phyloP scores from a whole-genome alignment of 2,329 filamentous ascomycete genomes.

The Microsporum ferrugineum region DNA sequence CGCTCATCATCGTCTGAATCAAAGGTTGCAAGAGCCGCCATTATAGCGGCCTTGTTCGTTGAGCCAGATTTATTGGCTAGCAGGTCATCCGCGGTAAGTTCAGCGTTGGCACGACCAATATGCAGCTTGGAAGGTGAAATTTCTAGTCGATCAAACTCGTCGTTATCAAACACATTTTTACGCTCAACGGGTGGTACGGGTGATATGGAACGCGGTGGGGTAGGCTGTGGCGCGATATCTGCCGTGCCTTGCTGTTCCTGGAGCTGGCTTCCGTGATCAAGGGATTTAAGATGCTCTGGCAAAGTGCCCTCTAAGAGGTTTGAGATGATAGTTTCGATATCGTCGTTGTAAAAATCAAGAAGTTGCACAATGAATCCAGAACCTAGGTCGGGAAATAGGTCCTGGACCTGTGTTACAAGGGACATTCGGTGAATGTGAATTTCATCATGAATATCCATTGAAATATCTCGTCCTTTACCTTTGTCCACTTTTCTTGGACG shows the following conservation, averaged over 20 bases:
- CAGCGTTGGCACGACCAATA: slow-evolving; percentile 57
- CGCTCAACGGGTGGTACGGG: slow-evolving; percentile 35
- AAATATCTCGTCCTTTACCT: slow-evolving; percentile 30
- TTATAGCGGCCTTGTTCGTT: slow-evolving; percentile 70
- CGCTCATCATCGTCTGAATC: slow-evolving; percentile 92
- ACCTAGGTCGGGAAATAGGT: slow-evolving; percentile 80
- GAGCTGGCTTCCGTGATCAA: slow-evolving; percentile 42
- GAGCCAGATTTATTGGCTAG: slow-evolving; percentile 53
- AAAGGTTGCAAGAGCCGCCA: slow-evolving; percentile 77
- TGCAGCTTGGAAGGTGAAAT: slow-evolving; percentile 58
- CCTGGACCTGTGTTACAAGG: slow-evolving; percentile 79
- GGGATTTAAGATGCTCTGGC: slow-evolving; percentile 51
- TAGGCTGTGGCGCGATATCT: slow-evolving; percentile 43
- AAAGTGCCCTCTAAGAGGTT: slow-evolving; percentile 70
- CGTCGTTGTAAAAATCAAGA: slow-evolving; percentile 65
- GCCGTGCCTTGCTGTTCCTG: slow-evolving; percentile 19
- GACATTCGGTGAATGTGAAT: slow-evolving; percentile 74
- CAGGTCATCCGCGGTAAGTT: slow-evolving; percentile 58
- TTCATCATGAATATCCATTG: slow-evolving; percentile 27
- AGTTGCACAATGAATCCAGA: slow-evolving; percentile 69
- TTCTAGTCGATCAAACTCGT: slow-evolving; percentile 62
- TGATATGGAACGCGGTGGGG: slow-evolving; percentile 29
- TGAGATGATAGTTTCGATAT: slow-evolving; percentile 67
- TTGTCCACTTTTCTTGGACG: slow-evolving; percentile 28
- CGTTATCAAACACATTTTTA: slow-evolving; percentile 67